These are phyloP conservation scores for Capsella bursapastoris DNA, from an alignment of 345 rosid species.

Conservation along the genomic window DNA sequence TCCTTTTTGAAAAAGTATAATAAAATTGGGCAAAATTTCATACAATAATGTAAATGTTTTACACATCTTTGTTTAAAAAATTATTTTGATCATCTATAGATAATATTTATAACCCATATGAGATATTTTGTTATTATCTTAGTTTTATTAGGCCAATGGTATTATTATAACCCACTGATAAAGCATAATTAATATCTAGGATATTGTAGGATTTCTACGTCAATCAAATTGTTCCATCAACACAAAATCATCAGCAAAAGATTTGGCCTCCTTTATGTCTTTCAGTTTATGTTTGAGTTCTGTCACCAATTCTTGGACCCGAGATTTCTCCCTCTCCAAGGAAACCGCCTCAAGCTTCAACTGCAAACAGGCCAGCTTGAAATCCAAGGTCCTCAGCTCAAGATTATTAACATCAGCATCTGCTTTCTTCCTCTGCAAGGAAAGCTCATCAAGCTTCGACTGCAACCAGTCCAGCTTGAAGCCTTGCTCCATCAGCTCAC, in stretches of 20 bases:
- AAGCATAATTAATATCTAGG: too few species aligned
- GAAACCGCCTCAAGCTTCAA: neutral
- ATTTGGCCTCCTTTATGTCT: neutral
- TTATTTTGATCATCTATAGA: too few species aligned
- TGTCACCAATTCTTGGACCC: neutral
- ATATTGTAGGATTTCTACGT: neutral
- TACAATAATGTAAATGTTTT: too few species aligned
- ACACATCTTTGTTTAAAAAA: too few species aligned
- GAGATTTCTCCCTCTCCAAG: neutral
- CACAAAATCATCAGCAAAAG: slow-evolving; percentile 30
- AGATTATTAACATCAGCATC: neutral
- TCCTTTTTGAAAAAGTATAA: too few species aligned
- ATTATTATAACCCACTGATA: too few species aligned
- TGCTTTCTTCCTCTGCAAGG: neutral
- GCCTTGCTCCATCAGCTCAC: neutral
- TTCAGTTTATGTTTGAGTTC: neutral
- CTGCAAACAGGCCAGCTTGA: neutral
- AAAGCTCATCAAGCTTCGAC: neutral
- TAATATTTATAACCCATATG: too few species aligned
- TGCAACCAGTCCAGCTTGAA: slow-evolving; percentile 2
- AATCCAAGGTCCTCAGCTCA: too few species aligned
- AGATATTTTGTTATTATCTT: too few species aligned
- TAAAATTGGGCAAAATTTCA: too few species aligned
- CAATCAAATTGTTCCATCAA: slow-evolving; percentile 19
- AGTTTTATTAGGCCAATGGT: too few species aligned